A percentile compares a stretch with the other conserved stretches of the same genome.
These are phyloP conservation scores for Annulohypoxylon maeteangense DNA, from an alignment of 495 filamentous ascomycete genomes.

Conservation along the genomic window DNA sequence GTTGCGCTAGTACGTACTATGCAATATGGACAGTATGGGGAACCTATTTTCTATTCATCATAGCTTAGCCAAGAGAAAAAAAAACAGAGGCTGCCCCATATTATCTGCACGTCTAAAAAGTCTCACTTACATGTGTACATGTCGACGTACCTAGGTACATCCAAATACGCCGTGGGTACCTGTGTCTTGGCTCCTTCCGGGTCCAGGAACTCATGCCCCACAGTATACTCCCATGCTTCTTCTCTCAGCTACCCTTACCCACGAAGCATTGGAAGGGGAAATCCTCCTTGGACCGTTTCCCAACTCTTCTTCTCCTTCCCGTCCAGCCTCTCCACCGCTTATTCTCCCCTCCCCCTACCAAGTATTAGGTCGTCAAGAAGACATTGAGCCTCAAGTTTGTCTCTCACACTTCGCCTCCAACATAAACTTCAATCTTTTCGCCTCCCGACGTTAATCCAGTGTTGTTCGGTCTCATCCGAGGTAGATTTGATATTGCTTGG, in stretches of 20 bases:
- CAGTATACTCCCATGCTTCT: slow-evolving; percentile 48
- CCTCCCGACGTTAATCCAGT: slow-evolving; percentile 3
- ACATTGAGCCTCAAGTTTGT: slow-evolving; percentile 29
- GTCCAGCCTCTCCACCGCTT: slow-evolving; percentile 50
- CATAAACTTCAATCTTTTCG: not conserved
- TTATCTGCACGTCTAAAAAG: slow-evolving; percentile 38
- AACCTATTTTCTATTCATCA: slow-evolving; percentile 9
- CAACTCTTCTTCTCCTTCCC: slow-evolving; percentile 48
- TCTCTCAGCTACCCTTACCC: slow-evolving; percentile 38
- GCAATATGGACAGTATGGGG: slow-evolving; percentile 18
- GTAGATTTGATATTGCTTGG: slow-evolving; percentile 29
- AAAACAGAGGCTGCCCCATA: slow-evolving; percentile 28
- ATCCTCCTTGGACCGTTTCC: slow-evolving; percentile 49
- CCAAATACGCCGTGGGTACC: slow-evolving; percentile 41
- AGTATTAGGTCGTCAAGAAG: slow-evolving; percentile 19
- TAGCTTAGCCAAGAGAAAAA: slow-evolving; percentile 23
- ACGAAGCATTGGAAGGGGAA: slow-evolving; percentile 45
- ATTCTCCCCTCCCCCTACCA: slow-evolving; percentile 40
- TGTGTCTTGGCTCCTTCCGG: slow-evolving; percentile 40
- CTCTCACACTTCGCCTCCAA: slow-evolving; percentile 11
- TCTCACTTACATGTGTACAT: slow-evolving; percentile 19
- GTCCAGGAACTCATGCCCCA: slow-evolving; percentile 51
- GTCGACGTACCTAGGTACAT: slow-evolving; percentile 16
- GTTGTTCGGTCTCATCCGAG: slow-evolving; percentile 8
- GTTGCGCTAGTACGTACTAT: not conserved